Conservation (phyloP, 2,329 filamentous ascomycete species). For the Monilinia fructicola region DNA sequence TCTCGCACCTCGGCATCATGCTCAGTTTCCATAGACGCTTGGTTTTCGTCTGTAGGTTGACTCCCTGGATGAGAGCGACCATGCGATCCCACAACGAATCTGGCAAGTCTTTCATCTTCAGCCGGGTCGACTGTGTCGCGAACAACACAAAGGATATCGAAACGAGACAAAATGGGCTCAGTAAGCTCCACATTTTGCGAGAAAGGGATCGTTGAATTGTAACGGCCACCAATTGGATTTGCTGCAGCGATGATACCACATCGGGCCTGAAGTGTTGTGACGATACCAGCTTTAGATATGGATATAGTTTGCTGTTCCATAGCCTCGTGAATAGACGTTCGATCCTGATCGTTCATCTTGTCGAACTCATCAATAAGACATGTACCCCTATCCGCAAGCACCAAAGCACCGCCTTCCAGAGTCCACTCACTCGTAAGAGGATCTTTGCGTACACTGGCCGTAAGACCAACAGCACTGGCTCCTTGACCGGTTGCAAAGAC, state of each 20-base stretch:
- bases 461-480: constrained; percentile 95
- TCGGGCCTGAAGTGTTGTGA: constrained; percentile 92
- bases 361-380: constrained; percentile 99
- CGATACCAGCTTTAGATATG: constrained; percentile 97
- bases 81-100: constrained; percentile 93
- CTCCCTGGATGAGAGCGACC: constrained; percentile 76
- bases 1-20: constrained; percentile 50
- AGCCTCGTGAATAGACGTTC: constrained; percentile 97
- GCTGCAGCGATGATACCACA: constrained; percentile 96
- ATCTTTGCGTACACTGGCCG: constrained; percentile 91
- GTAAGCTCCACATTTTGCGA: constrained; percentile 95
- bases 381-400: constrained; percentile 90
- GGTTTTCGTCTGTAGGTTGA: constrained; percentile 49
- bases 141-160: constrained; percentile 95
- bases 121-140: constrained; percentile 89
- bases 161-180: constrained; percentile 95
- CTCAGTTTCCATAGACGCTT: constrained; percentile 63
- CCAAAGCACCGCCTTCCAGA: constrained; percentile 89
- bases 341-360: constrained; percentile 99
- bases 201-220: constrained; percentile 95
- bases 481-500: constrained; percentile 98
- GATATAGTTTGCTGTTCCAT: constrained; percentile 99
- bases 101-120: constrained; percentile 89
- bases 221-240: constrained; percentile 93
- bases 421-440: constrained; percentile 97